Evolutionary conservation across 192 early-diverging fungal species (phyloP).

Genomic region (Coemansia pectinata): DNA sequence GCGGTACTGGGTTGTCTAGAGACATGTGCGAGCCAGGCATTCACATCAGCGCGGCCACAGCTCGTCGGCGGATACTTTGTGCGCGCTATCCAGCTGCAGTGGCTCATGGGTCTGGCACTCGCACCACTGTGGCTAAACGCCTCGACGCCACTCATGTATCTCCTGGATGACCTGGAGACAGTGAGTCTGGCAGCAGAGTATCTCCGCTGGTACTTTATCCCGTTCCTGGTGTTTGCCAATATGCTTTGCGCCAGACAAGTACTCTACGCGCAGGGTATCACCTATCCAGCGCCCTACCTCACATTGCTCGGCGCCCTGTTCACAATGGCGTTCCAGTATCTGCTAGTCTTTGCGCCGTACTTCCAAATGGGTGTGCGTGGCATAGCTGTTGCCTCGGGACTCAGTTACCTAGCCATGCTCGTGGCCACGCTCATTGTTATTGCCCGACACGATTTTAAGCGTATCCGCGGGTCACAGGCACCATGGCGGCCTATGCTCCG

Average conservation of each 20-base stretch:
- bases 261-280: conserved; percentile 50
- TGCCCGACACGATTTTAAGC: conserved; percentile 15
- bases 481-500: conserved; percentile 37
- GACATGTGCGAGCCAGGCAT: conserved; percentile 75
- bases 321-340: conserved; percentile 38
- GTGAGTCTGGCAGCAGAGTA: conserved; percentile 27
- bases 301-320: conserved; percentile 35
- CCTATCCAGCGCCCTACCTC: conserved; percentile 45
- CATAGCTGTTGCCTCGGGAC: conserved; percentile 64
- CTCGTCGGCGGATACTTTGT: conserved; percentile 51
- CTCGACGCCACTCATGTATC: conserved; percentile 15
- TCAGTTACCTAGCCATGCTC: conserved; percentile 64
- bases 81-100: conserved; percentile 41
- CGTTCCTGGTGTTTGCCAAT: conserved; percentile 43
- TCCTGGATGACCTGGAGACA: conserved; percentile 16
- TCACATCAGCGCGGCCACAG: conserved; percentile 47
- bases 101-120: conserved; percentile 36
- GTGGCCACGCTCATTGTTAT: conserved; percentile 58
- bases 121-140: conserved; percentile 41
- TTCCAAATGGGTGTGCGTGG: conserved; percentile 66
- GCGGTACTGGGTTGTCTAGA: conserved; percentile 76
- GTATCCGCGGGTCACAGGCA: conserved; percentile 34
- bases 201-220: conserved; percentile 52
- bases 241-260: conserved; percentile 33
- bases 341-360: conserved; percentile 46